Evolutionary conservation across 1,284 basidiomycete species (phyloP), one percentile per base, ranked within the genome.

Genomic region (Tremellales sp.): DNA sequence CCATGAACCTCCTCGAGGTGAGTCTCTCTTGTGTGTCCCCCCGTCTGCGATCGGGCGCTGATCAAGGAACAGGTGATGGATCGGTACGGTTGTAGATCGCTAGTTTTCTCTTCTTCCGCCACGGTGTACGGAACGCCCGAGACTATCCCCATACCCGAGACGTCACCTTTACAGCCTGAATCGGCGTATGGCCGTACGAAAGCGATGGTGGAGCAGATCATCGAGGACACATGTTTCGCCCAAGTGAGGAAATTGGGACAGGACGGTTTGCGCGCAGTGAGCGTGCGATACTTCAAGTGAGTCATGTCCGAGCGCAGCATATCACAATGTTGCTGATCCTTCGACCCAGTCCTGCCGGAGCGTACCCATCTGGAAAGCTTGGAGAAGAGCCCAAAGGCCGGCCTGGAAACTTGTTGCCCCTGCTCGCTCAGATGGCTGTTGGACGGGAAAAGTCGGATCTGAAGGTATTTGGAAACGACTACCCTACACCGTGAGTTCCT

Each of bases 71-170:
- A 91, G 77, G 77, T 81, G 58, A 96, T 96, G 91, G 78, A 80
- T 51, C 84, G 87, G 54, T 88, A 84, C 73, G 84, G 84, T 51
- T 88, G 85, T 77, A 81, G 81, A 53, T 82, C 88, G 50, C 79
- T 98, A 57, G 92, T 98, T 54, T 98, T 97, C 78, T 97, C 92
- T 1, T 97, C 92, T 12, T 96, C 91, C 21, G 94, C 94, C 2
- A 98, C 94, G n/a, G 96, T 98, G 33, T 98, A 98, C 70, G 94
- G 94, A 51, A 93, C 85, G 2, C 94, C 94, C 8, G 85, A 88
- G 41, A 77, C 78, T 49, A 89, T 97, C 49, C 94, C 94, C 41
- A 98, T 98, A 59, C 90, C 92, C 21, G 94, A 98, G 75, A 82
- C 85, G 3, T 92, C 90, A 5, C 85, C 87, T 12, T 75, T 97